Evolutionary conservation across 1,284 basidiomycete species (phyloP), one percentile per base, ranked within the genome.

Genomic region (Sutorius eximius): DNA sequence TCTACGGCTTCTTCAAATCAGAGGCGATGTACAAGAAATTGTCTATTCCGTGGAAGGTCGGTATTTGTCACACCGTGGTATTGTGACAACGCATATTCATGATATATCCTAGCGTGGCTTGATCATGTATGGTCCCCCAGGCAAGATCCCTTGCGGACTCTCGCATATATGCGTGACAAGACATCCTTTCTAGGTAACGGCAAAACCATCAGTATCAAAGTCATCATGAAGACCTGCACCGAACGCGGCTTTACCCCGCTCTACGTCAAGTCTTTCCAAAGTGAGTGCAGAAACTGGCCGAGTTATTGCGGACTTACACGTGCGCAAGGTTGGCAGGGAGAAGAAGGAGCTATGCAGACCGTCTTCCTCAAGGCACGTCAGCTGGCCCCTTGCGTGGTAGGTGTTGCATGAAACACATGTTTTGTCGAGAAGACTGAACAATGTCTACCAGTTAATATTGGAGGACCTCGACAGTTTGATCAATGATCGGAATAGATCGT

Each of bases 401-500:
- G 65, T 58, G n/a, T 45, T n/a, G 2, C 10, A 36, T 36, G n/a
- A 41, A 33, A 29, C 20, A 38, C 1, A 29, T 29, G 3, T 18
- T 33, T 40, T 43, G 32, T 2, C 38, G 33, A 40, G 4, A 4
- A 18, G 18, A 51, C 48, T 12, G 42, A 41, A 18, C 18, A 4
- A 27, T 16, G 18, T 51, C 38, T 44, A 27, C 24, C 5, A 67
- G 65, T 45, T 67, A 50, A 77, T 93, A 55, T 70, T 93, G 5
- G 91, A 94, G 69, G 91, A 94, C 67, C 73, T 93, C 8, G 91
- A 93, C 64, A 87, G 85, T 59, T 76, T 91, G 45, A 88, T 93
- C 73, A 88, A 82, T 57, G 82, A 91, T 62, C 46, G 68, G 10
- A 92, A 91, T 64, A 81, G 90, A 24, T 89, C 88, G 0, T 93